Evolutionary conservation across 352 stramenopile species (phyloP).

Genomic region (Globisporangium radiosum): DNA sequence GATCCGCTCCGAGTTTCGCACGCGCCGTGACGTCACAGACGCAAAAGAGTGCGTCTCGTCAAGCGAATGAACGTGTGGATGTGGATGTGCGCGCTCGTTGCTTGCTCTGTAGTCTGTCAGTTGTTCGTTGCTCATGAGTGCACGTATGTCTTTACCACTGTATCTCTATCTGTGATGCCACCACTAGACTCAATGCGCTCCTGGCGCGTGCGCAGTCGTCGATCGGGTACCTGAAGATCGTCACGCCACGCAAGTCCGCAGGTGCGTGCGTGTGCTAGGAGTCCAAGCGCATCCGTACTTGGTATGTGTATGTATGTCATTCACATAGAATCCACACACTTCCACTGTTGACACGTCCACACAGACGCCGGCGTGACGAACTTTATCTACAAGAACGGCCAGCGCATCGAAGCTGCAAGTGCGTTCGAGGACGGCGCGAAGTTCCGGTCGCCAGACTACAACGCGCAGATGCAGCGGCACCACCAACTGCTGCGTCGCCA

Average conservation of each 20-base stretch:
- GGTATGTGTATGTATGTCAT: background rate
- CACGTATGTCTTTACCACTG: background rate
- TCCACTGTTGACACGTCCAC: too few species aligned
- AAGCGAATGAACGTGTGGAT: background rate
- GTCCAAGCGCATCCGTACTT: background rate
- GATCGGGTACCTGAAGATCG: constrained; percentile 82
- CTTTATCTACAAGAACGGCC: constrained; percentile 78
- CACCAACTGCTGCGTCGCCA: constrained; percentile 73
- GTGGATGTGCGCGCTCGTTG: background rate
- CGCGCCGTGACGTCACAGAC: constrained; percentile 45
- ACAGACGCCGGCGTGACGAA: constrained; percentile 63
- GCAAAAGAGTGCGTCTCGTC: constrained; percentile 50
- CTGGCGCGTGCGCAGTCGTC: constrained; percentile 77
- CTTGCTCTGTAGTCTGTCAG: background rate
- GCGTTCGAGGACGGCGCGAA: constrained; percentile 45
- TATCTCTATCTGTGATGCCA: too few species aligned
- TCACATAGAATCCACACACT: too few species aligned
- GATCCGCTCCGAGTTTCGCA: constrained; percentile 74
- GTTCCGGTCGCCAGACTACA: constrained; percentile 70
- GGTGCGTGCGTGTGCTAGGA: constrained; percentile 21
- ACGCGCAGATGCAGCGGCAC: constrained; percentile 64
- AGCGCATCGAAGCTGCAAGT: constrained; percentile 47
- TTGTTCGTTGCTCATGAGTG: background rate
- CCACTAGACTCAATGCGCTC: constrained; percentile 47
- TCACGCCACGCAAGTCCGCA: constrained; percentile 57